Conservation (phyloP, 2,329 filamentous ascomycete genomes). For the Alternaria postmessia region DNA sequence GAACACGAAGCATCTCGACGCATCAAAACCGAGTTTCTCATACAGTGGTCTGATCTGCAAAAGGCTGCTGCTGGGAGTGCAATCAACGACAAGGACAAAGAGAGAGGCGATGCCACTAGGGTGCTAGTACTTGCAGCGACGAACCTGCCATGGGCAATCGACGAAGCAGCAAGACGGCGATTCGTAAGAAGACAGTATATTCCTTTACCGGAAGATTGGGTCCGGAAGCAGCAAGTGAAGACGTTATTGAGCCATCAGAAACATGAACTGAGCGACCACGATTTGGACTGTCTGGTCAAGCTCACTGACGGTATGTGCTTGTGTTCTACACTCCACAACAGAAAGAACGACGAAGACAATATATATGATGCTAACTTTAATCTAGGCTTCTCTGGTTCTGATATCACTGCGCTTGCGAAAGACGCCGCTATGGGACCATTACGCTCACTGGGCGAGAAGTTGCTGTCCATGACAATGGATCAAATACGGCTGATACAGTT, state of each 20-base stretch:
- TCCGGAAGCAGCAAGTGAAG: conserved; percentile 78
- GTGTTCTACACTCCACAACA: background rate
- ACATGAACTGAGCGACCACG: conserved; percentile 74
- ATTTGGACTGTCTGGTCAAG: conserved; percentile 77
- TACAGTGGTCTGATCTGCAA: conserved; percentile 95
- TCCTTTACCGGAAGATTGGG: conserved; percentile 84
- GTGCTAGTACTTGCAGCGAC: conserved; percentile 95
- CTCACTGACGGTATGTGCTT: conserved; percentile 78
- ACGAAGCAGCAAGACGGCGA: conserved; percentile 87
- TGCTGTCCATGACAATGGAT: conserved; percentile 92
- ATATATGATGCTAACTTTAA: background rate
- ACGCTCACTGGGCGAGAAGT: conserved; percentile 84
- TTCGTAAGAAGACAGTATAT: conserved; percentile 97
- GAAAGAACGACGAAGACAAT: background rate
- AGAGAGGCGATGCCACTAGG: conserved; percentile 80
- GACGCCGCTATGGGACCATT: conserved; percentile 98
- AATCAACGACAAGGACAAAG: conserved; percentile 69
- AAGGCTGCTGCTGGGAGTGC: conserved; percentile 89
- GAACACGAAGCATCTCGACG: conserved; percentile 93
- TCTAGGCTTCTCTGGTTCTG: conserved; percentile 95
- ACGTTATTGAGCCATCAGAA: conserved; percentile 88
- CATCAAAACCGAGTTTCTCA: conserved; percentile 97
- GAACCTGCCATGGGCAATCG: conserved; percentile 96
- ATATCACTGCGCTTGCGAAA: conserved; percentile 95
- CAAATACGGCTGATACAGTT: conserved; percentile 88